Evolutionary conservation across 2,329 filamentous ascomycete genomes (phyloP).

Genomic region (Hawksworthiomyces lignivorus): DNA sequence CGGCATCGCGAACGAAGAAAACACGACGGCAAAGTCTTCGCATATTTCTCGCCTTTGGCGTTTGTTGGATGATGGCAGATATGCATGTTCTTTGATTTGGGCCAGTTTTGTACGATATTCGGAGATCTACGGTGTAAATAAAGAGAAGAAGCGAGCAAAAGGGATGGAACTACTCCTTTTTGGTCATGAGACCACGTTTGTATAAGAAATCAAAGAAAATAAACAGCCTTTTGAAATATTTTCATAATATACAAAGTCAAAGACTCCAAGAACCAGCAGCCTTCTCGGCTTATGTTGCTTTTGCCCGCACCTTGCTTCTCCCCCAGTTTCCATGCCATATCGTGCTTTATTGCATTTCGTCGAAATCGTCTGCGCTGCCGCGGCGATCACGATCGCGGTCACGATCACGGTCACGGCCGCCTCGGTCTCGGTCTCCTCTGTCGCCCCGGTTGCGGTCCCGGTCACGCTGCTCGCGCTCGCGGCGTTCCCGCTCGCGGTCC

Average conservation of each 20-base stretch:
- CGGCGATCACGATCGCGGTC: not conserved
- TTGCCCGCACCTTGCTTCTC: too few relatives aligned
- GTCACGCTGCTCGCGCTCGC: constrained; percentile 47
- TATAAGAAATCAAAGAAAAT: too few relatives aligned
- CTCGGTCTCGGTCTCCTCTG: constrained; percentile 10
- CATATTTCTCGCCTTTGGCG: too few relatives aligned
- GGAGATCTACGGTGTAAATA: constrained; percentile 1
- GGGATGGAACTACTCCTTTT: too few relatives aligned
- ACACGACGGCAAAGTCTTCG: too few relatives aligned
- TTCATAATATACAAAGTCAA: too few relatives aligned
- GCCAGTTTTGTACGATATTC: constrained; percentile 16
- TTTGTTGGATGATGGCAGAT: too few relatives aligned
- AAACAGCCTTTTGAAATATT: too few relatives aligned
- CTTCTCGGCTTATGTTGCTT: not conserved
- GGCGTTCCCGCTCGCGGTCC: constrained; percentile 47
- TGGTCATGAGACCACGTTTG: too few relatives aligned
- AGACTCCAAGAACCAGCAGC: constrained; percentile 1
- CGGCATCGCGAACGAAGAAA: too few relatives aligned
- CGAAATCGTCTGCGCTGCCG: constrained; percentile 35
- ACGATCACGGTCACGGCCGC: constrained; percentile 10
- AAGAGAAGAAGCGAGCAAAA: constrained; percentile 1
- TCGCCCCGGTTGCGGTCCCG: constrained; percentile 1
- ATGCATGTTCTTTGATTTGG: too few relatives aligned
- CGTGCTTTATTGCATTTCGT: constrained; percentile 39
- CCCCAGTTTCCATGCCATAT: not conserved